These are phyloP conservation scores for Amanita rimosa DNA, from an alignment of 768 basidiomycete genomes.

Conservation along the genomic window DNA sequence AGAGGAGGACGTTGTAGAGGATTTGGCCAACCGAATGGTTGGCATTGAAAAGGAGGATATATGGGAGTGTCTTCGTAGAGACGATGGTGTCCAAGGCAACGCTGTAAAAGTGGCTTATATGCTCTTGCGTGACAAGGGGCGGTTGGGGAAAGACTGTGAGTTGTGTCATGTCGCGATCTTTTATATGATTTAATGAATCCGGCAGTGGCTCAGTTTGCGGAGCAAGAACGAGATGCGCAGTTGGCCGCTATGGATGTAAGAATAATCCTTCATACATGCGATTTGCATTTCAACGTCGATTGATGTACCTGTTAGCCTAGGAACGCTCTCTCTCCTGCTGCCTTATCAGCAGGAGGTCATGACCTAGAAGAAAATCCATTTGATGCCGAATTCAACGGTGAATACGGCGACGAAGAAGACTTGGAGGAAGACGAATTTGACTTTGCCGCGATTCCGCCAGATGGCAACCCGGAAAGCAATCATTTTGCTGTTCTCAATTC, in stretches of 20 bases:
- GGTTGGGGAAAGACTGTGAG: constrained; percentile 79
- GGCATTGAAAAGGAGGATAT: constrained; percentile 77
- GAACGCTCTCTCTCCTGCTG: constrained; percentile 54
- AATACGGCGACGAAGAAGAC: constrained; percentile 46
- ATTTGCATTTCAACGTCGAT: constrained; percentile 4
- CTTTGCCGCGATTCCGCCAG: constrained; percentile 13
- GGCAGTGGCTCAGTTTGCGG: constrained; percentile 65
- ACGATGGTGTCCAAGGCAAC: constrained; percentile 82
- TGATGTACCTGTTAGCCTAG: constrained; percentile 38
- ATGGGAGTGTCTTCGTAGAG: constrained; percentile 72
- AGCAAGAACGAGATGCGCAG: constrained; percentile 78
- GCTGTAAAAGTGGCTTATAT: constrained; percentile 96
- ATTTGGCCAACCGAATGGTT: constrained; percentile 59
- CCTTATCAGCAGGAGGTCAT: constrained; percentile 46
- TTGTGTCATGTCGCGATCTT: constrained; percentile 8
- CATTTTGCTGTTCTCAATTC: constrained; percentile 87
- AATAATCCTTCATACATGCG: constrained; percentile 10
- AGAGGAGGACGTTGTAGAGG: constrained; percentile 84
- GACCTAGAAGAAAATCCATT: constrained; percentile 71
- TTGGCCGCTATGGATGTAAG: constrained; percentile 73
- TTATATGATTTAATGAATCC: constrained; percentile 1
- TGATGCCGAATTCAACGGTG: constrained; percentile 58
- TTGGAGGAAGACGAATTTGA: constrained; percentile 27
- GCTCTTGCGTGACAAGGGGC: constrained; percentile 79
- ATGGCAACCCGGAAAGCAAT: constrained; percentile 31